phyloP scores from a whole-genome alignment of 2,329 filamentous ascomycete genomes.

The Fusarium sp. region DNA sequence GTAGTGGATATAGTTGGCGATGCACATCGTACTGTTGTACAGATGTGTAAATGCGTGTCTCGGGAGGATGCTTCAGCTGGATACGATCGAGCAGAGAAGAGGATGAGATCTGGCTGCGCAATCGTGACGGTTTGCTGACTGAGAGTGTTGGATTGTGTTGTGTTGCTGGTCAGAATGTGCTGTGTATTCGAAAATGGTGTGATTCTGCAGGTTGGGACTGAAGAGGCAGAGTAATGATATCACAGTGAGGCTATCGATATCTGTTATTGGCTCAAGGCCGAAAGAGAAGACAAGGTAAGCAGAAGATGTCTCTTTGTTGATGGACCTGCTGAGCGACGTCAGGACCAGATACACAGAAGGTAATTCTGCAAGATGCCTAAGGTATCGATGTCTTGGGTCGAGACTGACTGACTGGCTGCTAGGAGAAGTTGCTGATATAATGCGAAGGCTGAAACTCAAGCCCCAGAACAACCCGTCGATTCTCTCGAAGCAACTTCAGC shows the following conservation, averaged over 20 bases:
- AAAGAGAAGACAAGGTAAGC: not conserved
- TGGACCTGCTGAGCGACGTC: not conserved
- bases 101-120: not conserved
- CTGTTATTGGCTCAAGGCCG: not conserved
- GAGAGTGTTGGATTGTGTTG: not conserved
- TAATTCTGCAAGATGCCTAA: not conserved
- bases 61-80: conserved; percentile 40
- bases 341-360: not conserved
- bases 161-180: not conserved
- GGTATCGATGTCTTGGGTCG: not conserved
- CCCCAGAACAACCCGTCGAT: not conserved
- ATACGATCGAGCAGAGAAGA: conserved; percentile 29
- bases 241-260: conserved; percentile 1
- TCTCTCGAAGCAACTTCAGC: not conserved
- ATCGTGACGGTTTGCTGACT: conserved; percentile 4
- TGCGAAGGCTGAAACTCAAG: not conserved
- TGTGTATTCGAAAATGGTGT: not conserved
- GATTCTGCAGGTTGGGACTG: not conserved
- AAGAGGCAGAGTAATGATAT: not conserved
- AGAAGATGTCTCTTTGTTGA: not conserved
- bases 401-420: not conserved
- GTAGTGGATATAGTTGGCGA: conserved; percentile 63
- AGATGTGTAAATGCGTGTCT: conserved; percentile 37
- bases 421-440: not conserved
- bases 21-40: conserved; percentile 58